Percentiles rank a stretch among this genome's conserved stretches.
Evolutionary conservation across 805 yeast genomes (phyloP).

Genomic region (Saccharomycopsis oosterbeekiorum): DNA sequence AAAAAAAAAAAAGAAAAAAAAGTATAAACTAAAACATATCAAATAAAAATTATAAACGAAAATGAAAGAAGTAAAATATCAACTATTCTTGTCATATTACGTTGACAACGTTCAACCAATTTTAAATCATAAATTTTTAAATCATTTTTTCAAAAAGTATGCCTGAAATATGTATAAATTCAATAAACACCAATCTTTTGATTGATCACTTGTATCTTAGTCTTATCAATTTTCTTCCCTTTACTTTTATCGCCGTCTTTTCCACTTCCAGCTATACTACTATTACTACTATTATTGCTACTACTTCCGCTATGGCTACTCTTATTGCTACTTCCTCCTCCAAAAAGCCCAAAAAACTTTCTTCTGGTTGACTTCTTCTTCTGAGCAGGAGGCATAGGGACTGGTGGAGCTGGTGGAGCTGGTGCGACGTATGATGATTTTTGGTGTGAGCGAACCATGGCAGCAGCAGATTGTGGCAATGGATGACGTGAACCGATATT

Average conservation of each 20-base stretch:
- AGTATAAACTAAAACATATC: background rate
- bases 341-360: conserved; percentile 8
- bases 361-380: background rate
- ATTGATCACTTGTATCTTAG: conserved; percentile 15
- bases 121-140: no score
- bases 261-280: background rate
- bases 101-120: no score
- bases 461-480: background rate
- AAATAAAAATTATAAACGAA: background rate
- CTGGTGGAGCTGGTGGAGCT: background rate
- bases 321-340: background rate
- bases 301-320: background rate
- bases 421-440: background rate
- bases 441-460: background rate
- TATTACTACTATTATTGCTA: background rate
- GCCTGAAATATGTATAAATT: background rate
- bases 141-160: no score
- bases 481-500: background rate
- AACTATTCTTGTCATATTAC: background rate
- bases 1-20: no score
- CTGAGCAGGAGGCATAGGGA: background rate
- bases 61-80: background rate
- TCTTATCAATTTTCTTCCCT: conserved; percentile 9
- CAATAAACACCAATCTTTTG: conserved; percentile 15
- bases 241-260: background rate